Conservation (phyloP, 352 stramenopile species). For the Phytophthora europaea region DNA sequence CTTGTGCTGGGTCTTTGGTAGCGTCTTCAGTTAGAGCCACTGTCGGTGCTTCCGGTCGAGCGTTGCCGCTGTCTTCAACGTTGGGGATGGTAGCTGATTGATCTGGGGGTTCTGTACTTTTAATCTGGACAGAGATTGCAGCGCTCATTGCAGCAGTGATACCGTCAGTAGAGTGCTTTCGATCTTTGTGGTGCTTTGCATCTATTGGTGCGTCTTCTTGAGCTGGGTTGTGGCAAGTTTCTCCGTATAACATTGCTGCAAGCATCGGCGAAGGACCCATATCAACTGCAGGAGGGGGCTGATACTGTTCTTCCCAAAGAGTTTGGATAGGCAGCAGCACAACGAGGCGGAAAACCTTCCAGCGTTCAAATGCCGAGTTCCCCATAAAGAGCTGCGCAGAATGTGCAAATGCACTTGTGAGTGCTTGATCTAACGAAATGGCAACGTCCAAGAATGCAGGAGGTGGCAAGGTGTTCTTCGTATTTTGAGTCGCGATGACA, state of each 20-base stretch:
- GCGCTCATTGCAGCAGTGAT: constrained; percentile 9
- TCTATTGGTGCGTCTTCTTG: constrained; percentile 22
- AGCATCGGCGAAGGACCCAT: constrained; percentile 29
- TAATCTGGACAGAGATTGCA: neutral
- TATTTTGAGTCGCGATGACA: neutral
- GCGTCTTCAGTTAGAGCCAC: constrained; percentile 1
- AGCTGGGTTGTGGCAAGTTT: constrained; percentile 7
- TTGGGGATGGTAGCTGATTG: neutral
- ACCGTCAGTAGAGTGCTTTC: constrained; percentile 20
- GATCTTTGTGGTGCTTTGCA: constrained; percentile 20
- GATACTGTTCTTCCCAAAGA: constrained; percentile 75
- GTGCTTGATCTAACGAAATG: constrained; percentile 80
- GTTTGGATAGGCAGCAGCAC: constrained; percentile 70
- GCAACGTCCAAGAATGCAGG: constrained; percentile 76
- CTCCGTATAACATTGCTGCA: constrained; percentile 30
- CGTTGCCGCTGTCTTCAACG: neutral
- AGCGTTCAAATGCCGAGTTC: constrained; percentile 47
- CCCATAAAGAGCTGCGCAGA: constrained; percentile 61
- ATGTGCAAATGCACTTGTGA: constrained; percentile 69
- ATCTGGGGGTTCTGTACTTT: neutral
- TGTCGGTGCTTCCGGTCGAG: neutral
- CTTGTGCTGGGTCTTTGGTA: neutral
- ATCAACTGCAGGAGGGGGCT: constrained; percentile 21
- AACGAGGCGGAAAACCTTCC: constrained; percentile 58
- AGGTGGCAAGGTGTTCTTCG: constrained; percentile 33